These are phyloP conservation scores for Diplocarpon rosae DNA, from an alignment of 2,329 filamentous ascomycete genomes.

Conservation along the genomic window DNA sequence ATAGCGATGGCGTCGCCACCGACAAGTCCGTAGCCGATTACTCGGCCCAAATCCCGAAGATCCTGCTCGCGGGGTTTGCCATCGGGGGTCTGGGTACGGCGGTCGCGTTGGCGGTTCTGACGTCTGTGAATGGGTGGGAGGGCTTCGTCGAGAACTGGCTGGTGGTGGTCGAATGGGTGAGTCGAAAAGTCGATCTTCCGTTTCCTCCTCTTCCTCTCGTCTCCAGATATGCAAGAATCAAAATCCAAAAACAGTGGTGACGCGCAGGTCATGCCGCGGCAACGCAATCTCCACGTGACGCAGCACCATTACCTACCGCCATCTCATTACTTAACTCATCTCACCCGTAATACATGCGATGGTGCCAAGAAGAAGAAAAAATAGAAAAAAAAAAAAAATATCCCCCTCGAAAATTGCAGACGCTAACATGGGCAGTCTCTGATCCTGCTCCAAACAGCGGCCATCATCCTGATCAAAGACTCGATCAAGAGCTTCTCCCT, in stretches of 20 bases:
- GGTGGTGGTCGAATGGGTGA: conserved; percentile 49
- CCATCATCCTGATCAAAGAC: conserved; percentile 37
- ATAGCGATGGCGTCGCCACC: conserved; percentile 59
- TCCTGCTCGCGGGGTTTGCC: conserved; percentile 42
- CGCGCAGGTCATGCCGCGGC: no score
- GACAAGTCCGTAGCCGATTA: conserved; percentile 51
- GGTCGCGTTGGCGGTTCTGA: conserved; percentile 43
- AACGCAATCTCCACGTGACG: no score
- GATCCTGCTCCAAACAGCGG: conserved; percentile 40
- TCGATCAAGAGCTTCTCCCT: conserved; percentile 42
- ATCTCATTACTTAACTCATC: no score
- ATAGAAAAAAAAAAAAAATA: no score
- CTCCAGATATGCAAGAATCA: no score
- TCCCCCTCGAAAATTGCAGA: neutral
- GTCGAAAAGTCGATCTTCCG: no score
- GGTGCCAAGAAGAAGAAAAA: no score
- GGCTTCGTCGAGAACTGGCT: conserved; percentile 47
- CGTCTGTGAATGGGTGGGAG: conserved; percentile 32
- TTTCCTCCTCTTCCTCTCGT: no score
- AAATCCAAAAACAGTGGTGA: no score
- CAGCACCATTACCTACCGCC: no score
- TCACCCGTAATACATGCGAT: conserved; percentile 26
- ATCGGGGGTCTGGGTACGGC: conserved; percentile 43
- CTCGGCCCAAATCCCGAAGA: conserved; percentile 48
- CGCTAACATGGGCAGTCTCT: conserved; percentile 32